These are phyloP conservation scores for Fusarium proliferatum DNA, from an alignment of 2,329 filamentous ascomycete species.

Conservation along the genomic window DNA sequence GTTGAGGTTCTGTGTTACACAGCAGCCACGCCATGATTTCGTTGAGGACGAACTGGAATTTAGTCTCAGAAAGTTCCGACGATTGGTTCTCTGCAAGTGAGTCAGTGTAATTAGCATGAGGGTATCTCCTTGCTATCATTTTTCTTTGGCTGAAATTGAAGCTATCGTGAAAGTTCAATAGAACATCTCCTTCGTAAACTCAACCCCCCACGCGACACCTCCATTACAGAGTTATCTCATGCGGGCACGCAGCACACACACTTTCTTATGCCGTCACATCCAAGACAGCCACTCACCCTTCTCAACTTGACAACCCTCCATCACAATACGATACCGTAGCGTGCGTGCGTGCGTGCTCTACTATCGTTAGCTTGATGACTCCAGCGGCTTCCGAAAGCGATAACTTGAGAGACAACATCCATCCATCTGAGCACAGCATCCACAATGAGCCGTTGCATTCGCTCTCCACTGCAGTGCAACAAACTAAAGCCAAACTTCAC, in stretches of 20 bases:
- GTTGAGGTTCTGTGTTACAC: constrained; percentile 26
- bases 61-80: not conserved
- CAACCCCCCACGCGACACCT: constrained; percentile 21
- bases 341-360: not conserved
- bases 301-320: constrained; percentile 14
- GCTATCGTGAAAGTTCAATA: constrained; percentile 19
- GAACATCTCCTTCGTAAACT: not conserved
- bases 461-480: constrained; percentile 21
- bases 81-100: not conserved
- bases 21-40: constrained; percentile 14
- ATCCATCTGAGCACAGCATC: constrained; percentile 23
- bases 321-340: constrained; percentile 12
- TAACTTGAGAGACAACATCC: constrained; percentile 24
- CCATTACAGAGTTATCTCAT: constrained; percentile 17
- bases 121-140: not conserved
- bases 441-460: constrained; percentile 33
- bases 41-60: constrained; percentile 23
- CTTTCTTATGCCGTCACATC: constrained; percentile 28
- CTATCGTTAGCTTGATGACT: not conserved
- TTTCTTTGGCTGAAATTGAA: constrained; percentile 4
- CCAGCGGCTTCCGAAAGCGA: constrained; percentile 28
- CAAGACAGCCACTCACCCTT: constrained; percentile 25
- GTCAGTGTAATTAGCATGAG: not conserved
- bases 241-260: constrained; percentile 12
- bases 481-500: constrained; percentile 4